Base-by-base conservation (phyloP, 78 protist genomes). In the Polysphondylium violaceum region DNA sequence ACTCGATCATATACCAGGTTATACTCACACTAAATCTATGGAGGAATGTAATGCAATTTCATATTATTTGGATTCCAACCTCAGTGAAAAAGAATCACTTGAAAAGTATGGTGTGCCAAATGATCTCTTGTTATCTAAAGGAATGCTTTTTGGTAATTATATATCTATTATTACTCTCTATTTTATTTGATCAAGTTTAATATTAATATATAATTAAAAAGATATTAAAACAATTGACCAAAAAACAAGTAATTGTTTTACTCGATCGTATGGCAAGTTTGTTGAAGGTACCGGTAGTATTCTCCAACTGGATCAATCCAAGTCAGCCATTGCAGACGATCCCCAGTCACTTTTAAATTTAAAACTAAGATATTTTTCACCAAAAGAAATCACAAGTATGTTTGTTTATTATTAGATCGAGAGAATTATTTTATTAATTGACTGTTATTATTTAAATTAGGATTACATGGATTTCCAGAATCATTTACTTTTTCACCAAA, bases 231-330 rank as follows among this genome's bases (percentile, higher is more conserved):
- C 11, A 17, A 47, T 27, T 11, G 33, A 21, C 11, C 47, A 76
- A n/a, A 68, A 63, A n/a, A 76, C 93, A 25, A 75, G 68, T 56
- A 64, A 64, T 27, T 93, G 95, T 35, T 76, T 76, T 33, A 93
- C 95, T 27, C 75, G 36, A 38, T 51, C 74, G 1, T 93, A 93
- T 72, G 58, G 79, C 11, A 76, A 86, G 27, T 86, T 76, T 33
- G 74, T 74, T 38, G 93, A 93, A 27, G 95, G 95, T 23, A 86
- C 95, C 4, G 95, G 95, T 3, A 77, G 91, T 41, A 61, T 93
- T 21, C 31, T 83, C 27, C 86, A 78, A 64, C 23, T 76, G 38
- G 85, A 83, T 36, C 40, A 25, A 17, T 27, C 6, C 6, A 58
- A 29, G 1, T 41, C 40, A 69, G 74, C 90, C 16, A 72, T 69